These are phyloP conservation scores for Vitis vinifera DNA, from an alignment of 164 flowering plant genomes.

Conservation along the genomic window ASM3070453v1 NC_081822.1:669001-669500, in stretches of 20 bases:
- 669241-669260: constrained; percentile 74
- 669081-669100: too few species aligned
- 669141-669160: too few species aligned
- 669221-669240: constrained; percentile 74
- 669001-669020: constrained; percentile 70
- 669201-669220: constrained; percentile 41
- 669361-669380: too few species aligned
- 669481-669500: background rate
- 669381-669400: too few species aligned
- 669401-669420: too few species aligned
- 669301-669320: constrained; percentile 39
- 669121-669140: too few species aligned
- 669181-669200: too few species aligned
- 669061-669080: too few species aligned
- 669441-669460: constrained; percentile 73
- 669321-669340: constrained; percentile 50
- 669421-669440: constrained; percentile 51
- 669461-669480: constrained; percentile 51
- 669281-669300: constrained; percentile 36
- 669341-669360: constrained; percentile 41
- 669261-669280: constrained; percentile 51
- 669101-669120: too few species aligned
- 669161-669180: too few species aligned
- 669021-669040: constrained; percentile 56
- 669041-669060: too few species aligned